Percentiles rank a stretch among this genome's conserved stretches.
phyloP scores from a whole-genome alignment of 1,284 basidiomycete species.

The Leucoagaricus sp. region DNA sequence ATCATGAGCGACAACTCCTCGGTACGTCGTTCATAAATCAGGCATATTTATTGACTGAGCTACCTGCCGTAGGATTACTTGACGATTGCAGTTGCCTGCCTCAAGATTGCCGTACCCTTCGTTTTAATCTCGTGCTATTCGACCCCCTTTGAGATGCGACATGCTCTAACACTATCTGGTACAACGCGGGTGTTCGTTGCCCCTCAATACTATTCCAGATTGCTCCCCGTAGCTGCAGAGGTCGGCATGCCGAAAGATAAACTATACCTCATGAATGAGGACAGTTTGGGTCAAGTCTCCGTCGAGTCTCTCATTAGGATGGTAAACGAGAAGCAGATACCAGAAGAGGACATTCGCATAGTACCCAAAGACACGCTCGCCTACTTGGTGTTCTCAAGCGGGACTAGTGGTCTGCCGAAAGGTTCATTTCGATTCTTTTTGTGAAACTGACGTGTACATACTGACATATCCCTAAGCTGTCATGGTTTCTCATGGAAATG shows the following conservation, averaged over 20 bases:
- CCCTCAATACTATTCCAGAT: conserved; percentile 47
- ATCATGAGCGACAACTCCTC: conserved; percentile 68
- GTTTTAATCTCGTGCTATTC: conserved; percentile 63
- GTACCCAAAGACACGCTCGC: conserved; percentile 60
- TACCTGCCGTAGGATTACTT: conserved; percentile 54
- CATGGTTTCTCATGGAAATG: conserved; percentile 74
- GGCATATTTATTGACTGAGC: not conserved
- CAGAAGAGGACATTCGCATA: conserved; percentile 42
- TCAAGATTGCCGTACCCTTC: conserved; percentile 60
- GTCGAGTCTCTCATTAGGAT: conserved; percentile 47
- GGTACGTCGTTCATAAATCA: conserved; percentile 33
- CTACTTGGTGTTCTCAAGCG: conserved; percentile 76
- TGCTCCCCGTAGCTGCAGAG: conserved; percentile 49
- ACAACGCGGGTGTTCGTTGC: conserved; percentile 67
- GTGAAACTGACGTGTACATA: not conserved
- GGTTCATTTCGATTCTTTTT: conserved; percentile 38
- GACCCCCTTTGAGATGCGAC: conserved; percentile 65
- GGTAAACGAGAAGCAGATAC: conserved; percentile 38
- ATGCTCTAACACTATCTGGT: conserved; percentile 52
- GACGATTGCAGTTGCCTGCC: conserved; percentile 52
- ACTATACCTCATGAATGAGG: conserved; percentile 51
- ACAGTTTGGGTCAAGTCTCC: conserved; percentile 35
- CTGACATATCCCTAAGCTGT: conserved; percentile 46
- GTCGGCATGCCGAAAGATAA: conserved; percentile 48
- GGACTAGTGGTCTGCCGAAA: conserved; percentile 76